phyloP scores from a whole-genome alignment of 1,139 yeast species.

The Pichia sp. region DNA sequence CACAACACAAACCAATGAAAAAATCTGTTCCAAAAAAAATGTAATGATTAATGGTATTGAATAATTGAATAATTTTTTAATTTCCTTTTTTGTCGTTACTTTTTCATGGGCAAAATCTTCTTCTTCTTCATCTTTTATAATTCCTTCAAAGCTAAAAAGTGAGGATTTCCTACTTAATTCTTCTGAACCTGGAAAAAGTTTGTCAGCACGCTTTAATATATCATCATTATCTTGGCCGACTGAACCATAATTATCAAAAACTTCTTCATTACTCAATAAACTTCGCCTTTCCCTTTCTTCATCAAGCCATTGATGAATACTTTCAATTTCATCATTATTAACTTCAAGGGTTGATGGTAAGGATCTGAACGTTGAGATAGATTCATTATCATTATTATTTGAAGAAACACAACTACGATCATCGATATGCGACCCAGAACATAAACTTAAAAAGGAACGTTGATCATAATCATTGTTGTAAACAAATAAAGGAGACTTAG shows the following conservation, averaged over 20 bases:
- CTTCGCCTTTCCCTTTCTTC: slow-evolving; percentile 62
- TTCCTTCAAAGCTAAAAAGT: slow-evolving; percentile 14
- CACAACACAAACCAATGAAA: slow-evolving; percentile 62
- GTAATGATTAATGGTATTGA: slow-evolving; percentile 62
- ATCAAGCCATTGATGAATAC: slow-evolving; percentile 54
- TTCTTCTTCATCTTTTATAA: slow-evolving; percentile 24
- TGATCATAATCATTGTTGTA: slow-evolving; percentile 61
- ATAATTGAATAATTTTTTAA: slow-evolving; percentile 44
- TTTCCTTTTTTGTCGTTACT: slow-evolving; percentile 44
- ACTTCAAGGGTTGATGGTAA: slow-evolving; percentile 58
- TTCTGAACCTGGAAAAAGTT: slow-evolving; percentile 22
- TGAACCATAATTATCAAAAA: slow-evolving; percentile 19
- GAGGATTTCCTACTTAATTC: slow-evolving; percentile 10
- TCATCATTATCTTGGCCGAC: slow-evolving; percentile 32
- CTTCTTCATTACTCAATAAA: slow-evolving; percentile 19
- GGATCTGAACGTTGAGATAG: slow-evolving; percentile 51
- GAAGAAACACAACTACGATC: slow-evolving; percentile 28
- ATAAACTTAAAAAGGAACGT: slow-evolving; percentile 53
- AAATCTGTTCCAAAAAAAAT: slow-evolving; percentile 64
- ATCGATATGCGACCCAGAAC: slow-evolving; percentile 39
- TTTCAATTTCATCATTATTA: slow-evolving; percentile 42
- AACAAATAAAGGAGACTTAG: slow-evolving; percentile 58
- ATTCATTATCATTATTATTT: slow-evolving; percentile 39
- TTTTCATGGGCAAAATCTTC: slow-evolving; percentile 40
- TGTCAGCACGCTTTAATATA: slow-evolving; percentile 23